Evolutionary conservation across 768 basidiomycete genomes (phyloP), one percentile per base, ranked within the genome.

Genomic region (Boletus rex-veris): DNA sequence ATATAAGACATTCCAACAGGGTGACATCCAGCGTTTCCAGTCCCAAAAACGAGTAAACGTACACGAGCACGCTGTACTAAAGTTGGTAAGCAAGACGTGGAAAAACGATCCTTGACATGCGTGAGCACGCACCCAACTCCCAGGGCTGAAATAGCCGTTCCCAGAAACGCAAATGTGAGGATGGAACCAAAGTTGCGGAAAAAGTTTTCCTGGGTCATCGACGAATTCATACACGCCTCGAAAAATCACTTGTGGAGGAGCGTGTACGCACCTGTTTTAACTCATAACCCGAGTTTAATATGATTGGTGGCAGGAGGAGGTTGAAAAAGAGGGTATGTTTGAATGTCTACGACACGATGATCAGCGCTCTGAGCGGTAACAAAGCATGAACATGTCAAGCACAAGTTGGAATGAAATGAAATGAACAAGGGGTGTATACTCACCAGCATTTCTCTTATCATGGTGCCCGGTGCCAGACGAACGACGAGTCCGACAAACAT

Each of bases 111-210:
- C 41, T 30, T 31, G 41, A 31, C 28, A 28, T 28, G 49, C 45
- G 46, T 43, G 53, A 19, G 42, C 18, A 54, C 59, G 80, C 90
- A 96, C 95, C 96, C 96, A 42, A 98, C 85, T 14, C 94, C 97
- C 41, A 98, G 84, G 30, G 97, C 92, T 2, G 93, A 94, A 62
- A 98, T 93, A 65, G 96, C 95, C 0, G 97, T 99, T 16, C 97
- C 97, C 10, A 90, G 71, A 64, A 98, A 98, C 0, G 95, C 95
- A 63, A 95, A 95, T 0, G 83, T 88, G 41, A 97, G 77, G 60
- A 99, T 99, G 26, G 94, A 95, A 10, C 92, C 95, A 66, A 98
- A 98, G 70, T 98, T 98, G 36, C 94, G 85, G 70, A 99, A 99
- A 74, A 99, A 99, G 77, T 95, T 95, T 73, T 95, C 96, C 90